A percentile compares a stretch with the other conserved stretches of the same genome.
phyloP scores from a whole-genome alignment of 2,329 filamentous ascomycete genomes.

The Talaromyces sp. region DNA sequence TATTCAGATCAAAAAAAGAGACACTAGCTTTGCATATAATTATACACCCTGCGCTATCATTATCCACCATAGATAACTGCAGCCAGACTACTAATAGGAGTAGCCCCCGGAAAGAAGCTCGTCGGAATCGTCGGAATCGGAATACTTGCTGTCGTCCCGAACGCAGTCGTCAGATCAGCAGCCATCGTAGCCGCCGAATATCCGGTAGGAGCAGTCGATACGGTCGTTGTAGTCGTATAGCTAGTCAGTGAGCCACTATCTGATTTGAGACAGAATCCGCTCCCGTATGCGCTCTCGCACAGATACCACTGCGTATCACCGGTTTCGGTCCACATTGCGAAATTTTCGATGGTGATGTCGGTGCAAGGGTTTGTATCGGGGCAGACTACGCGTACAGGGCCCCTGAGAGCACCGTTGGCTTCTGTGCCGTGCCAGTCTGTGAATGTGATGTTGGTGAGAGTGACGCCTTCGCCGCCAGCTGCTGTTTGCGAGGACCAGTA shows the following conservation, averaged over 20 bases:
- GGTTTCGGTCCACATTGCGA: not conserved
- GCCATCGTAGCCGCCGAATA: conserved; percentile 30
- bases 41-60: not conserved
- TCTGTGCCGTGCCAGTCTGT: not conserved
- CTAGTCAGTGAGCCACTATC: conserved; percentile 18
- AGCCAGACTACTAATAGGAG: conserved; percentile 21
- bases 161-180: conserved; percentile 24
- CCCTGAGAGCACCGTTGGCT: not conserved
- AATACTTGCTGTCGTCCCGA: conserved; percentile 24
- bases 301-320: not conserved
- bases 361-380: not conserved
- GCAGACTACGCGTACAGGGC: not conserved
- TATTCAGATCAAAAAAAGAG: not conserved
- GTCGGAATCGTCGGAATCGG: conserved; percentile 26
- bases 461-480: not conserved
- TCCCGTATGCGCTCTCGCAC: not conserved
- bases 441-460: not conserved
- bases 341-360: not conserved
- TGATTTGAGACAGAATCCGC: conserved; percentile 29
- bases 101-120: conserved; percentile 27
- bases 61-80: not conserved
- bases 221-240: conserved; percentile 23
- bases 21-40: not conserved
- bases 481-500: not conserved
- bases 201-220: conserved; percentile 26